Percentiles rank a stretch among this genome's conserved stretches.
phyloP scores from a whole-genome alignment of 192 early-diverging fungal genomes.

The Ambispora gerdemannii region DNA sequence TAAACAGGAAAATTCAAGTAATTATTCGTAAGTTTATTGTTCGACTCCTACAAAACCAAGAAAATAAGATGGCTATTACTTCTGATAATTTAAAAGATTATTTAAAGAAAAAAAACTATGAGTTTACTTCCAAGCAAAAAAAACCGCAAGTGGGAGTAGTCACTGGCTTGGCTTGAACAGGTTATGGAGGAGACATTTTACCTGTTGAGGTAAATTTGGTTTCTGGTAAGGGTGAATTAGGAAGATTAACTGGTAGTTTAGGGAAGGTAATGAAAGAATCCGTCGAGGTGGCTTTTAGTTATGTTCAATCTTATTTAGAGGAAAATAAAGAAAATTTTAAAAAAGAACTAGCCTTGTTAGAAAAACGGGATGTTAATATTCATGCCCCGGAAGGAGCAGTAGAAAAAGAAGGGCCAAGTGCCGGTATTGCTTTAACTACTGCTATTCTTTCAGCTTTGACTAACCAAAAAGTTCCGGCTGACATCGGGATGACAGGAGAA shows the following conservation, averaged over 20 bases:
- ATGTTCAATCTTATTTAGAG: neutral
- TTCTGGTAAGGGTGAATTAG: neutral
- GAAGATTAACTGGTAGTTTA: neutral
- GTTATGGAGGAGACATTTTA: slow-evolving; percentile 19
- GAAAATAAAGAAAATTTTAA: slow-evolving; percentile 4
- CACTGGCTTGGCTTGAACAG: slow-evolving; percentile 17
- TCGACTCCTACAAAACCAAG: neutral
- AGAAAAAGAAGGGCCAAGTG: slow-evolving; percentile 13
- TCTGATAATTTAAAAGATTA: neutral
- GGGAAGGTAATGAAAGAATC: slow-evolving; percentile 22
- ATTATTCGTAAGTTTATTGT: slow-evolving; percentile 15
- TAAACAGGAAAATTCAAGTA: slow-evolving; percentile 8
- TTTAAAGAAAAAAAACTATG: slow-evolving; percentile 15
- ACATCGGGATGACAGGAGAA: slow-evolving; percentile 20
- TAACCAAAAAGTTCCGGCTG: neutral
- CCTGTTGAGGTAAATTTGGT: neutral
- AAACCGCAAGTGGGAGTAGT: neutral
- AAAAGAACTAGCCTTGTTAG: neutral
- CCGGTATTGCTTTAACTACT: slow-evolving; percentile 4
- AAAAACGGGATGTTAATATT: slow-evolving; percentile 3
- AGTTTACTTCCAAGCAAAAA: slow-evolving; percentile 18
- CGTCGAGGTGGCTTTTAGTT: slow-evolving; percentile 7
- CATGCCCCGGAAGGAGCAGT: slow-evolving; percentile 11
- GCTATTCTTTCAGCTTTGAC: slow-evolving; percentile 18
- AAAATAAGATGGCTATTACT: slow-evolving; percentile 1